Percentiles rank a stretch among this genome's conserved stretches.
Conservation (phyloP, 768 basidiomycete species). For the Termitomyces sp. region DNA sequence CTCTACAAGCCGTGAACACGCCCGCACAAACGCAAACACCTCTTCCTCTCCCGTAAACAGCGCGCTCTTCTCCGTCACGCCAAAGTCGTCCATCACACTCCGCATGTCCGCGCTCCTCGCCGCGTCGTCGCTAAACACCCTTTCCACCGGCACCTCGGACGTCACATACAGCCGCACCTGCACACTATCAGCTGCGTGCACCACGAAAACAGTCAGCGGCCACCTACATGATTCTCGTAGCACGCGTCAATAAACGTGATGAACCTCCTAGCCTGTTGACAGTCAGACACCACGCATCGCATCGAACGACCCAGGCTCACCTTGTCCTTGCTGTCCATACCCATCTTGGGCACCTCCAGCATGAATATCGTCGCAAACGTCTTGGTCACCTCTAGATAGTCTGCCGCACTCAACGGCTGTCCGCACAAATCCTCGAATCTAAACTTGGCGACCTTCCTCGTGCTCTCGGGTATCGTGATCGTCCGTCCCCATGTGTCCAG, state of each 20-base stretch:
- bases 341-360: conserved; percentile 84
- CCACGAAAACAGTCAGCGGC: conserved; percentile 1
- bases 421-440: conserved; percentile 84
- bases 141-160: conserved; percentile 69
- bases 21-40: conserved; percentile 93
- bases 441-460: conserved; percentile 78
- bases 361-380: conserved; percentile 87
- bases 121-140: conserved; percentile 50
- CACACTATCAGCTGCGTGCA: not conserved
- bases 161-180: conserved; percentile 32
- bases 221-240: conserved; percentile 77
- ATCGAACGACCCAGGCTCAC: conserved; percentile 29
- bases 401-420: conserved; percentile 86
- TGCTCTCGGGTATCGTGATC: conserved; percentile 74
- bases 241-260: conserved; percentile 98
- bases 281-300: not conserved
- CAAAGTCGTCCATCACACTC: conserved; percentile 93
- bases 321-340: conserved; percentile 79
- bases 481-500: conserved; percentile 92
- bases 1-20: conserved; percentile 80
- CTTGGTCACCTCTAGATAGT: conserved; percentile 91
- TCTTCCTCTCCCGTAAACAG: conserved; percentile 98
- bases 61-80: conserved; percentile 38
- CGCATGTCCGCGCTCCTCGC: conserved; percentile 81
- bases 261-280: conserved; percentile 79